Evolutionary conservation across 2,329 filamentous ascomycete genomes (phyloP), one percentile per base, ranked within the genome.

Genomic region (Microascus cirrosus): DNA sequence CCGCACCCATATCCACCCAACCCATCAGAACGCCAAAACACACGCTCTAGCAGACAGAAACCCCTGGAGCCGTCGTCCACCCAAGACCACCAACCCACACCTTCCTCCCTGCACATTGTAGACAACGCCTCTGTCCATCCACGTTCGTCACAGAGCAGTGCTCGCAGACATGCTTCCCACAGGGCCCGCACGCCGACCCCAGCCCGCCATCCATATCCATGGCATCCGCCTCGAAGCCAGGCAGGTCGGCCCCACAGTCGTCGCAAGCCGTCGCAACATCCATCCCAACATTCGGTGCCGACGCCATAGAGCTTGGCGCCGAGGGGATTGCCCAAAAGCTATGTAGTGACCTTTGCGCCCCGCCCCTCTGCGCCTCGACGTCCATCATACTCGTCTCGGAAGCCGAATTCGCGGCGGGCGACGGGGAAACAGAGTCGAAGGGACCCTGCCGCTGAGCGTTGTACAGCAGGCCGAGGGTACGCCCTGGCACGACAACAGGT

Each of bases 121-220:
- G 62, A 62, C 82, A 85, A 48, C 74, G 70, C 59, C 78, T 72
- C 62, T 79, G 71, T 60, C 79, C 75, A 2, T 80, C 80, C 0
- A 85, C 68, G 60, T 81, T 81, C 60, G 78, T 82, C 48, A 84
- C 74, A 0, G 81, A 82, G 64, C 82, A 85, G 58, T 78, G 75
- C 58, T 77, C 80, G 68, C 82, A 85, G 15, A 85, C 79, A 12
- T 74, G 70, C 65, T 80, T 83, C 5, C 75, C 72, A 59, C 81
- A 85, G 0, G 69, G 73, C 10, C 71, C 72, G 57, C 81, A 84
- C 1, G 69, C 66, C 32, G 69, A 67, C 36, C 67, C 68, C 2
- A 58, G 62, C 1, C 61, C 63, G 1, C 61, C 65, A 8, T 60
- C 74, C 2, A 76, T 57, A 2, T 76, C 72, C 69, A 77, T 74